Percentiles rank a stretch among this genome's conserved stretches.
phyloP scores from a whole-genome alignment of 1,139 yeast genomes.

The Yamadazyma buinensis region DNA sequence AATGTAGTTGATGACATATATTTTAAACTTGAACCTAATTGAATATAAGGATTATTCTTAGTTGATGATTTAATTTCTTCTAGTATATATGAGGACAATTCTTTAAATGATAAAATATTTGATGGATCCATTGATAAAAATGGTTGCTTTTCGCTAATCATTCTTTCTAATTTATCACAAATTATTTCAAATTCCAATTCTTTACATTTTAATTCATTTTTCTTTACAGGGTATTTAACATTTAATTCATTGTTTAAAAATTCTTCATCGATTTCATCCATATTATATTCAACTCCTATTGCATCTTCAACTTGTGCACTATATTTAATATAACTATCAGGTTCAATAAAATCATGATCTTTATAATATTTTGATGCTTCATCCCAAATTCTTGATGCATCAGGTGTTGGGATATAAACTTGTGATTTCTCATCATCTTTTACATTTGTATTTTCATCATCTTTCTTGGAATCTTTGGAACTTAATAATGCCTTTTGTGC shows the following conservation, averaged over 20 bases:
- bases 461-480: constrained; percentile 17
- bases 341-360: constrained; percentile 60
- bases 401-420: constrained; percentile 94
- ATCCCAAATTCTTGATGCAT: constrained; percentile 80
- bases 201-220: constrained; percentile 34
- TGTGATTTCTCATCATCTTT: constrained; percentile 45
- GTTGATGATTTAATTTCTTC: constrained; percentile 31
- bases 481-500: constrained; percentile 58
- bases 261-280: constrained; percentile 86
- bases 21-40: constrained; percentile 27
- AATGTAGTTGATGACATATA: constrained; percentile 36
- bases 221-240: constrained; percentile 24
- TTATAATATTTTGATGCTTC: constrained; percentile 72
- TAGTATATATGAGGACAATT: constrained; percentile 49
- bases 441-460: constrained; percentile 23
- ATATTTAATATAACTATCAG: constrained; percentile 78
- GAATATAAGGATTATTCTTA: constrained; percentile 27
- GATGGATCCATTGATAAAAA: constrained; percentile 81
- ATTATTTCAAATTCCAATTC: constrained; percentile 86
- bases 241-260: constrained; percentile 49
- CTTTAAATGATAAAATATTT: constrained; percentile 68
- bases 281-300: constrained; percentile 76
- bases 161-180: constrained; percentile 69
- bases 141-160: constrained; percentile 80
- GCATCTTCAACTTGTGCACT: constrained; percentile 96